A percentile compares a stretch with the other conserved stretches of the same genome.
These are phyloP conservation scores for Spencermartinsiella ligniputridi DNA, from an alignment of 1,139 yeast genomes.

Conservation along the genomic window DNA sequence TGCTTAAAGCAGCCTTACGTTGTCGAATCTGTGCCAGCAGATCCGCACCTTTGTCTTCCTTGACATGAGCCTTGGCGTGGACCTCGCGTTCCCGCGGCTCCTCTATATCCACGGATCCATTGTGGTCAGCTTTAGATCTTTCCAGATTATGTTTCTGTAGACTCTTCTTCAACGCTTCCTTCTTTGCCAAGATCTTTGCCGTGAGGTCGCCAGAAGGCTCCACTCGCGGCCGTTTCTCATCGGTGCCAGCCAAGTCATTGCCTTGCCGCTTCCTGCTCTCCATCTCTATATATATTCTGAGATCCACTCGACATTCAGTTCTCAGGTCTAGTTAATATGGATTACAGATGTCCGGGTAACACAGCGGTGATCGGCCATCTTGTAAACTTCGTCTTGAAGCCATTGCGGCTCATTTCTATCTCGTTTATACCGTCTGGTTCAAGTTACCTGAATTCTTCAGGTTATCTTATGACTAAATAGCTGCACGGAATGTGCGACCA, in stretches of 20 bases:
- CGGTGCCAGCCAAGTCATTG: not conserved
- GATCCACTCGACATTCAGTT: no score
- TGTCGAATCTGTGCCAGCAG: not conserved
- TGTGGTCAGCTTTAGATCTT: not conserved
- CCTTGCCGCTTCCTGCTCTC: not conserved
- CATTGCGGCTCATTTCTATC: no score
- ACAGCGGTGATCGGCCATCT: no score
- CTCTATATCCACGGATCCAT: not conserved
- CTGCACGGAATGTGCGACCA: no score
- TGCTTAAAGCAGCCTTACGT: not conserved
- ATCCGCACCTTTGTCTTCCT: not conserved
- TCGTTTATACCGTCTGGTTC: no score
- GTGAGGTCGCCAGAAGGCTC: not conserved
- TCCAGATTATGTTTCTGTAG: not conserved
- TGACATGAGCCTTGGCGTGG: conserved; percentile 2
- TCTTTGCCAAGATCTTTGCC: conserved; percentile 1
- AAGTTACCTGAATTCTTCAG: no score
- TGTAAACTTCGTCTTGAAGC: no score
- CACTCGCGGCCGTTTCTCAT: not conserved
- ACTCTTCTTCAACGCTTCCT: conserved; percentile 3
- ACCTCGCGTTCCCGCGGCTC: not conserved
- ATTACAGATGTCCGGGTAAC: no score
- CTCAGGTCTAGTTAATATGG: no score
- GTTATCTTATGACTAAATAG: no score
- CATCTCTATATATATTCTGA: no score